Conservation (phyloP, 2,329 filamentous ascomycete species). For the Fusarium oligoseptatum region DNA sequence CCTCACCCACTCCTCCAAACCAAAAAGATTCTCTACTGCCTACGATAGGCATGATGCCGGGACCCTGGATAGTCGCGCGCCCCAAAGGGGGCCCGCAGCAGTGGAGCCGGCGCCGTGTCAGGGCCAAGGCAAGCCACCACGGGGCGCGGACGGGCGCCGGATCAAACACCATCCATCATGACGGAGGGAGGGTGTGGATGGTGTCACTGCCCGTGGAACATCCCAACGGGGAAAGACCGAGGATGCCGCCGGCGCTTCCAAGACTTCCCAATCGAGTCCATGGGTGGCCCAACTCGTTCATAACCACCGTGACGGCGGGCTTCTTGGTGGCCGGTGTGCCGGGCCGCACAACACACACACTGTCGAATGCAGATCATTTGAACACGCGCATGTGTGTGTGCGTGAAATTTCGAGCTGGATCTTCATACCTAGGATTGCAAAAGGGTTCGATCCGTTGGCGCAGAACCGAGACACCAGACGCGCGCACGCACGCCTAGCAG, state of each 20-base stretch:
- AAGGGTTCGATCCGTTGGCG: constrained; percentile 21
- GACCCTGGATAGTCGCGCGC: constrained; percentile 11
- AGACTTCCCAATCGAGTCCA: constrained; percentile 10
- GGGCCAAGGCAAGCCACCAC: constrained; percentile 39
- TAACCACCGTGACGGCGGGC: not conserved
- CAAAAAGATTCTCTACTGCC: not conserved
- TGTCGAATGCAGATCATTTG: constrained; percentile 26
- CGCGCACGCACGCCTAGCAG: no score
- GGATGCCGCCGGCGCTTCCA: constrained; percentile 32
- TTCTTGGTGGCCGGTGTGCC: constrained; percentile 10
- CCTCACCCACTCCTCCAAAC: constrained; percentile 9
- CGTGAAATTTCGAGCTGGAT: not conserved
- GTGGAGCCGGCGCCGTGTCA: constrained; percentile 40
- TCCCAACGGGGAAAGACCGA: constrained; percentile 46
- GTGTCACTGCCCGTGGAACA: constrained; percentile 32
- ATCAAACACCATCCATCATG: constrained; percentile 28
- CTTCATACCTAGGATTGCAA: not conserved
- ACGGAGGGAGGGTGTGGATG: constrained; percentile 33
- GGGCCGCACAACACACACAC: constrained; percentile 11
- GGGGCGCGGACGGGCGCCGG: constrained; percentile 33
- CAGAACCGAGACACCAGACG: constrained; percentile 31
- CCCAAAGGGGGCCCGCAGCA: constrained; percentile 21
- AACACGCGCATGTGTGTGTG: constrained; percentile 1
- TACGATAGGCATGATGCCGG: constrained; percentile 19
- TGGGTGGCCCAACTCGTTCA: constrained; percentile 20